These are phyloP conservation scores for Nicotiana benthamiana DNA, from an alignment of 257 asterid species.

Conservation along the genomic window DNA sequence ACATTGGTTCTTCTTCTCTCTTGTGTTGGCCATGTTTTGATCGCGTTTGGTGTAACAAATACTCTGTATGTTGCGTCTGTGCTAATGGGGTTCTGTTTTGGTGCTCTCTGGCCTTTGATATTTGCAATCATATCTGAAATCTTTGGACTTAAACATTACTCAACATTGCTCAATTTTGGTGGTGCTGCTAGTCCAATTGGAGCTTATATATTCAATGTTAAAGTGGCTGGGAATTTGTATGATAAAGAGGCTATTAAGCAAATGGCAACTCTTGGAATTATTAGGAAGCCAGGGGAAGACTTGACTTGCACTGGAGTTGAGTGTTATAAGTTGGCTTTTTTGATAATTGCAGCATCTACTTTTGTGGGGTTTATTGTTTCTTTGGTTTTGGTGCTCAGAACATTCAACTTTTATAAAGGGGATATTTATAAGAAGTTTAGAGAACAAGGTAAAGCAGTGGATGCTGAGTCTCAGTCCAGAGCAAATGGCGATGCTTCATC, in stretches of 20 bases:
- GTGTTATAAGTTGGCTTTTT: conserved; percentile 34
- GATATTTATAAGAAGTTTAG: conserved; percentile 49
- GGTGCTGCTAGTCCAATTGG: conserved; percentile 57
- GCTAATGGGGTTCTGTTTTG: conserved; percentile 38
- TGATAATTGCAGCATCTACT: conserved; percentile 34
- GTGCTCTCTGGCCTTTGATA: conserved; percentile 41
- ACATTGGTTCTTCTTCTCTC: conserved; percentile 29
- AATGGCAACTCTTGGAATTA: conserved; percentile 28
- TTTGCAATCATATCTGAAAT: conserved; percentile 39
- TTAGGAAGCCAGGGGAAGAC: conserved; percentile 28
- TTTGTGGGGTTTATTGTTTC: conserved; percentile 28
- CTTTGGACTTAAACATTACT: conserved; percentile 40
- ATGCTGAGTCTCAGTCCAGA: conserved; percentile 3
- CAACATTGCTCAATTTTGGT: conserved; percentile 42
- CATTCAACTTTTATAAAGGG: conserved; percentile 39
- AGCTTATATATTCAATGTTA: conserved; percentile 41
- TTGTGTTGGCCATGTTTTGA: conserved; percentile 33
- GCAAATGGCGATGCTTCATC: background rate
- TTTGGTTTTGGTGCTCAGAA: conserved; percentile 34
- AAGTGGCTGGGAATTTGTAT: conserved; percentile 36
- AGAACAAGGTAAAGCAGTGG: conserved; percentile 9
- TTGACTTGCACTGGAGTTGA: conserved; percentile 33
- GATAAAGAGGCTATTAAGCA: conserved; percentile 40
- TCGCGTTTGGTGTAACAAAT: conserved; percentile 32
- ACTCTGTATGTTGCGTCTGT: conserved; percentile 29